These are phyloP conservation scores for Andrographis paniculata DNA, from an alignment of 305 asterid species.

Conservation along the genomic window DNA sequence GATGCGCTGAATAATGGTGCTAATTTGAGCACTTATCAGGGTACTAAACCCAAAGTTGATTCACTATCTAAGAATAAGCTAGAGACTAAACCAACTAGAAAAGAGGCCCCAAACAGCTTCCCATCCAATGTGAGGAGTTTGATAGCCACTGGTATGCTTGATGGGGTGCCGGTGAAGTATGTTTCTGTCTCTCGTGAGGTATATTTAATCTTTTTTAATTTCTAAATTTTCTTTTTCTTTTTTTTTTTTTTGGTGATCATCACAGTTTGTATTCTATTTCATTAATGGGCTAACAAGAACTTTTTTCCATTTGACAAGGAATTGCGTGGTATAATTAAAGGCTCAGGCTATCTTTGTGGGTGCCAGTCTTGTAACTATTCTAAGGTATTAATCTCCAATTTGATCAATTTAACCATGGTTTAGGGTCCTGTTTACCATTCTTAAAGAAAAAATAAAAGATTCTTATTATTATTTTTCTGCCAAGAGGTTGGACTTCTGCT, in stretches of 20 bases:
- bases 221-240: too few relatives aligned
- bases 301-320: slow-evolving; percentile 42
- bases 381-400: too few relatives aligned
- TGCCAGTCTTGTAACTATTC: slow-evolving; percentile 81
- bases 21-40: slow-evolving; percentile 28
- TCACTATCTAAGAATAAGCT: slow-evolving; percentile 38
- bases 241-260: too few relatives aligned
- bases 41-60: slow-evolving; percentile 40
- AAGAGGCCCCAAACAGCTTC: slow-evolving; percentile 91
- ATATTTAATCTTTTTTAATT: slow-evolving; percentile 13
- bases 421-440: too few relatives aligned
- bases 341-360: slow-evolving; percentile 88
- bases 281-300: slow-evolving; percentile 18
- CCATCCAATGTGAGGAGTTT: slow-evolving; percentile 95
- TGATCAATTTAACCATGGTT: too few relatives aligned
- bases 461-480: too few relatives aligned
- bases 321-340: slow-evolving; percentile 84
- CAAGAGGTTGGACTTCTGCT: too few relatives aligned
- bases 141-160: slow-evolving; percentile 90
- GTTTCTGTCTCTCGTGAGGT: slow-evolving; percentile 76
- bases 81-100: slow-evolving; percentile 54
- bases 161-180: slow-evolving; percentile 85
- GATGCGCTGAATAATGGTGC: slow-evolving; percentile 28
- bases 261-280: slow-evolving; percentile 3
- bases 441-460: too few relatives aligned